These are phyloP conservation scores for Solanum pinnatisectum DNA, from an alignment of 257 asterid genomes.

Conservation along the genomic window DNA sequence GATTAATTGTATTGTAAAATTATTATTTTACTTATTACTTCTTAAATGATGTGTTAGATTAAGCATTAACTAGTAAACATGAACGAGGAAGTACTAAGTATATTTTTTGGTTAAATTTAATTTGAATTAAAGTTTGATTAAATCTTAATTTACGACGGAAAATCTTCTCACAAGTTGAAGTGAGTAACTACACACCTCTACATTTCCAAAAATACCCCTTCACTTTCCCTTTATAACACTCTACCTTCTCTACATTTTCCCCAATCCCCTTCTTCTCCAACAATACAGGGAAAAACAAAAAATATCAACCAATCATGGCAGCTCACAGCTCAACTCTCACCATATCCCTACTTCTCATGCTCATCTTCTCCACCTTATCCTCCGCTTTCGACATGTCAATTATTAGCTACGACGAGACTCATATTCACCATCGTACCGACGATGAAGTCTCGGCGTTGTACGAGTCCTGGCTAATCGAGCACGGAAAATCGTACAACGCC, in stretches of 20 bases:
- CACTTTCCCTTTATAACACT: neutral
- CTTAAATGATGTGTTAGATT: too few species aligned
- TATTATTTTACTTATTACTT: too few species aligned
- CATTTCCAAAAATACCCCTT: neutral
- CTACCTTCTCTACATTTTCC: neutral
- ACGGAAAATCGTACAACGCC: slow-evolving; percentile 47
- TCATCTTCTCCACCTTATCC: too few species aligned
- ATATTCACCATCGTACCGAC: slow-evolving; percentile 6
- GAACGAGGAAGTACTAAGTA: too few species aligned
- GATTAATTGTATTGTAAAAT: too few species aligned
- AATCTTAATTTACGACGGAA: accelerated
- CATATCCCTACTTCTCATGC: neutral
- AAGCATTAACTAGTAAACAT: too few species aligned
- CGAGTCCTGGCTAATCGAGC: slow-evolving; percentile 52
- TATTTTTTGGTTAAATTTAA: too few species aligned
- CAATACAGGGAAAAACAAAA: neutral
- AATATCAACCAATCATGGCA: neutral
- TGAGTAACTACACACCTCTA: too few species aligned
- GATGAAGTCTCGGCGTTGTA: slow-evolving; percentile 28
- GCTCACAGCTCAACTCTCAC: neutral
- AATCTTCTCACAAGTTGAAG: too few species aligned
- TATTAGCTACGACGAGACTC: slow-evolving; percentile 31
- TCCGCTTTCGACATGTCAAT: slow-evolving; percentile 40
- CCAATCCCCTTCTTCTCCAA: neutral
- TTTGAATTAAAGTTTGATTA: too few species aligned